Conservation (phyloP, 257 asterid species). For the Hygrophila difformis region DNA sequence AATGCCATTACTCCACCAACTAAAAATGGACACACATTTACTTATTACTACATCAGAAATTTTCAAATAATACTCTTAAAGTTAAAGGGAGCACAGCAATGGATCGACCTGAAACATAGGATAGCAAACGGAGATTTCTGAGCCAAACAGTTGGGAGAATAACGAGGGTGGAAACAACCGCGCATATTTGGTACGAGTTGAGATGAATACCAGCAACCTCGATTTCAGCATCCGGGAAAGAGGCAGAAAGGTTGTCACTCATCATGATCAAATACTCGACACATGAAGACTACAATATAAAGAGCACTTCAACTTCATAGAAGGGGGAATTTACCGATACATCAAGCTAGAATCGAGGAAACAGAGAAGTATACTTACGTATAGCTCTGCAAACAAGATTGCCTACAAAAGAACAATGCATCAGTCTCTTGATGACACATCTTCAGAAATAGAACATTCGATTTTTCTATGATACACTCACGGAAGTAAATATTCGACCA, state of each 20-base stretch:
- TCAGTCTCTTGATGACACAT: not conserved
- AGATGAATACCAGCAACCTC: constrained; percentile 59
- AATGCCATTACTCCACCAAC: constrained; percentile 77
- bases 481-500: constrained; percentile 80
- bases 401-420: constrained; percentile 43
- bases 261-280: constrained; percentile 90
- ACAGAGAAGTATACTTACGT: constrained; percentile 44
- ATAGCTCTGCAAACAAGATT: constrained; percentile 65
- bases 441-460: not conserved
- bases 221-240: constrained; percentile 49
- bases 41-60: not conserved
- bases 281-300: constrained; percentile 58
- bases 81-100: not conserved
- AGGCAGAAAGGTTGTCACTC: constrained; percentile 63
- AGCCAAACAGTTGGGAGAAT: constrained; percentile 96
- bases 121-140: constrained; percentile 66
- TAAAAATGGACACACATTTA: constrained; percentile 15
- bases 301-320: not conserved
- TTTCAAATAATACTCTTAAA: not conserved
- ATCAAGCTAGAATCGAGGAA: not conserved
- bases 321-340: constrained; percentile 2
- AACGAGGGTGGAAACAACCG: constrained; percentile 50
- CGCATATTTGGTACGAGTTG: constrained; percentile 66
- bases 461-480: constrained; percentile 30
- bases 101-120: constrained; percentile 69